Conservation (phyloP, 2,329 filamentous ascomycete species). For the Exophiala bonariae region DNA sequence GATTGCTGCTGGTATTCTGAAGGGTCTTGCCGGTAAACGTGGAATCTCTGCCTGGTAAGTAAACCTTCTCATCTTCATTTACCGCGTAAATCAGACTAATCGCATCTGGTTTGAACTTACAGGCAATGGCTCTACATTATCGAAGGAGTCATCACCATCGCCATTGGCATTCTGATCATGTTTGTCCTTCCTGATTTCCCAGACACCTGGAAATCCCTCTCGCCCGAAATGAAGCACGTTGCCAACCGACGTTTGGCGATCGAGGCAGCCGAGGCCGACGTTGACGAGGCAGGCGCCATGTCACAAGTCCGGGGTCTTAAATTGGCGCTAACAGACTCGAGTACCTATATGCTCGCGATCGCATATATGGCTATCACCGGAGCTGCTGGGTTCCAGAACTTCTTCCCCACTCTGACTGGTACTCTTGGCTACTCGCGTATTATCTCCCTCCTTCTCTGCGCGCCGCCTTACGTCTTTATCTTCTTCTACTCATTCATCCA, state of each 20-base stretch:
- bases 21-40: conserved; percentile 36
- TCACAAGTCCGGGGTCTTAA: conserved; percentile 52
- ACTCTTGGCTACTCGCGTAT: conserved; percentile 47
- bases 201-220: conserved; percentile 45
- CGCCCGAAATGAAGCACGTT: conserved; percentile 47
- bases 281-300: conserved; percentile 49
- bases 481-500: conserved; percentile 50
- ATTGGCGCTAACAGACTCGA: conserved; percentile 49
- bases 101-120: background rate
- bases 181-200: conserved; percentile 41
- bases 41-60: conserved; percentile 38
- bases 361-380: conserved; percentile 52
- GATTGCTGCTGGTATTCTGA: conserved; percentile 53
- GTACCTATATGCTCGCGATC: conserved; percentile 43
- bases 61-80: background rate
- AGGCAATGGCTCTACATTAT: conserved; percentile 39
- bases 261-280: conserved; percentile 50
- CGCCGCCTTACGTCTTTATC: conserved; percentile 57
- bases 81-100: background rate
- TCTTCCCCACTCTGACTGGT: conserved; percentile 54
- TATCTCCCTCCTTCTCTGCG: conserved; percentile 52
- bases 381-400: conserved; percentile 56
- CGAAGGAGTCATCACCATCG: conserved; percentile 37
- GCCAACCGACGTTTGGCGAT: conserved; percentile 45
- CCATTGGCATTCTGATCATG: conserved; percentile 35